Conservation (phyloP, 1,284 basidiomycete species). For the Hemileia vastatrix region DNA sequence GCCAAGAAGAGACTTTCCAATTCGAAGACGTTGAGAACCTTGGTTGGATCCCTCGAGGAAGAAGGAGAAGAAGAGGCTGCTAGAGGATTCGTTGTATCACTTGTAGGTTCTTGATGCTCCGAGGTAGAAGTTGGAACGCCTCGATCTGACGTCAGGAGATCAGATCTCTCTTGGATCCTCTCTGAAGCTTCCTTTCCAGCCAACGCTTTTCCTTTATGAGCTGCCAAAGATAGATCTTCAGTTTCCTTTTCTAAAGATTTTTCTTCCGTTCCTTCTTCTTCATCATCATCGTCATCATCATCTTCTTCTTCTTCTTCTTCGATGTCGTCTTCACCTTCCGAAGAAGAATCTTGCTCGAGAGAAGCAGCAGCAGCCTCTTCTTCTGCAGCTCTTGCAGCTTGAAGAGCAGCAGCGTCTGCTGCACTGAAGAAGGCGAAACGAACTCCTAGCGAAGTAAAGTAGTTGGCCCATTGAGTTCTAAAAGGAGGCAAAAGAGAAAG, state of each 20-base stretch:
- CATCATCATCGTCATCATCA: slow-evolving; percentile 24
- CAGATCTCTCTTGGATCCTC: background rate
- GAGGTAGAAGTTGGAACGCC: background rate
- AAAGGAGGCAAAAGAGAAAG: background rate
- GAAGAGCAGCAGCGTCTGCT: slow-evolving; percentile 39
- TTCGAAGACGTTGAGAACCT: slow-evolving; percentile 40
- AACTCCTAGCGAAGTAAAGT: slow-evolving; percentile 39
- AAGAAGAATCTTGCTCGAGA: slow-evolving; percentile 20
- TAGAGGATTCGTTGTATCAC: background rate
- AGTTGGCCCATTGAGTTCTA: slow-evolving; percentile 33
- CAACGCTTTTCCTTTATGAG: background rate
- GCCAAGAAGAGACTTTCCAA: slow-evolving; percentile 42
- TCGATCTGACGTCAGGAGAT: background rate
- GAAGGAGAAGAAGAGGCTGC: background rate
- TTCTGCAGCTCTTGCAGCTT: too few relatives aligned
- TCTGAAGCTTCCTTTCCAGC: background rate
- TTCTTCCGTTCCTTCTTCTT: slow-evolving; percentile 25
- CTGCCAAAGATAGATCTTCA: slow-evolving; percentile 15
- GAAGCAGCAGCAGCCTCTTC: slow-evolving; percentile 27
- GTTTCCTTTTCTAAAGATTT: slow-evolving; percentile 23
- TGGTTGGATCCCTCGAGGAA: slow-evolving; percentile 22
- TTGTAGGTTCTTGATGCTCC: background rate
- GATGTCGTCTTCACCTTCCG: slow-evolving; percentile 4
- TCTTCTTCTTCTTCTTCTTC: slow-evolving; percentile 8
- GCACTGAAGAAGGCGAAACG: slow-evolving; percentile 44